A percentile compares a stretch with the other conserved stretches of the same genome.
Conservation (phyloP, 2,329 filamentous ascomycete genomes). For the Aspergillus terreus region DNA sequence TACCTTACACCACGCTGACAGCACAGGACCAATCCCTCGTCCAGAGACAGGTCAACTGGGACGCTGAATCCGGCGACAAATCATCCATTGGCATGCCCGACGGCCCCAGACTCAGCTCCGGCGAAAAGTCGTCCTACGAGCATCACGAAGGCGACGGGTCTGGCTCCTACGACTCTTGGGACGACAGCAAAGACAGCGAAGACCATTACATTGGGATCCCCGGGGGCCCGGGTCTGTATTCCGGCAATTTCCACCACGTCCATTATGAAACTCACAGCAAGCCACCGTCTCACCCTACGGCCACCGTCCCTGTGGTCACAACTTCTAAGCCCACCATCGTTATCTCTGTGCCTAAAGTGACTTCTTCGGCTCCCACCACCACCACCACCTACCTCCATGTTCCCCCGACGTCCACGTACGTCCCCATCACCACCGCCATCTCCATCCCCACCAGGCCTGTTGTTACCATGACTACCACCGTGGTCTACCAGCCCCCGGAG, state of each 20-base stretch:
- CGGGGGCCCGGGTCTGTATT: conserved; percentile 21
- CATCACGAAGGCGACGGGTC: background rate
- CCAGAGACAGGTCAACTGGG: conserved; percentile 7
- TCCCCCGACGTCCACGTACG: background rate
- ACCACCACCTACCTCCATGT: background rate
- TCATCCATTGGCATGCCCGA: conserved; percentile 15
- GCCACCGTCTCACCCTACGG: background rate
- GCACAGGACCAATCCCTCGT: background rate
- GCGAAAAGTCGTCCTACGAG: background rate
- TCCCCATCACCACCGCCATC: conserved; percentile 3
- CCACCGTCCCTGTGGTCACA: background rate
- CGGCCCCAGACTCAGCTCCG: conserved; percentile 1
- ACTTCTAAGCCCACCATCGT: background rate
- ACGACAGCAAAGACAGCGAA: background rate
- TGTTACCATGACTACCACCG: background rate
- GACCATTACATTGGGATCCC: conserved; percentile 18
- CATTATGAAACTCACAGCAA: conserved; percentile 13
- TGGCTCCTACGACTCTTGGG: background rate
- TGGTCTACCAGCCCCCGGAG: background rate
- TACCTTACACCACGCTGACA: conserved; percentile 2
- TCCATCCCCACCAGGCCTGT: conserved; percentile 1
- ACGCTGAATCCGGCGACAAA: conserved; percentile 11
- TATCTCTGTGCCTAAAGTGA: background rate
- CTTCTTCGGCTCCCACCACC: background rate
- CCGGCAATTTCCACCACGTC: conserved; percentile 16